These are phyloP conservation scores for Microcera coccophila DNA, from an alignment of 2,329 filamentous ascomycete genomes.

Conservation along the genomic window DNA sequence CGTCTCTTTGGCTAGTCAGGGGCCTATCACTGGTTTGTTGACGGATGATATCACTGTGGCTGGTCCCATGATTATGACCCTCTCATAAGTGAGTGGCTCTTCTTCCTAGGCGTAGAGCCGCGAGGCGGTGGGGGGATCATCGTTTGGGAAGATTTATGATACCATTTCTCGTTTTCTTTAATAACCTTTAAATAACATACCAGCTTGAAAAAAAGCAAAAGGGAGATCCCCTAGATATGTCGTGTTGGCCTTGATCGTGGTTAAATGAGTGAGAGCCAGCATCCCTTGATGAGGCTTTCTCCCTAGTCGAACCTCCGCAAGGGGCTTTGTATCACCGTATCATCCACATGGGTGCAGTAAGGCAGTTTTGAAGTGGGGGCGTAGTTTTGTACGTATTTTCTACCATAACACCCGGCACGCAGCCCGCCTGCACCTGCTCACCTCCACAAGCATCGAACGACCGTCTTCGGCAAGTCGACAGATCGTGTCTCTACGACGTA, in stretches of 20 bases:
- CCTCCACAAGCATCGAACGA: background rate
- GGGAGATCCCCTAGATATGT: too few relatives aligned
- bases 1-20: constrained; percentile 58
- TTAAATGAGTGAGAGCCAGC: too few relatives aligned
- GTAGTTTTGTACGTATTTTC: background rate
- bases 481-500: background rate
- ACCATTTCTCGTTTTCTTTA: too few relatives aligned
- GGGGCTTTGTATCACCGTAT: too few relatives aligned
- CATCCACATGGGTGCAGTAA: too few relatives aligned
- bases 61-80: constrained; percentile 56
- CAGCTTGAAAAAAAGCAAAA: too few relatives aligned
- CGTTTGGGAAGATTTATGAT: too few relatives aligned
- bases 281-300: too few relatives aligned
- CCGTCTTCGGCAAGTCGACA: background rate
- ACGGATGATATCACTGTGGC: constrained; percentile 63
- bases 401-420: background rate
- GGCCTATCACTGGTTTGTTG: constrained; percentile 48
- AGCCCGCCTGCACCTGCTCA: background rate
- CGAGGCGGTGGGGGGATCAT: background rate
- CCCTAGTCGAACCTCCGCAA: too few relatives aligned
- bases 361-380: background rate
- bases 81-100: constrained; percentile 38
- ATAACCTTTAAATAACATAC: too few relatives aligned
- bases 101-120: background rate
- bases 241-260: too few relatives aligned